These are phyloP conservation scores for Cetraspora pellucida DNA, from an alignment of 192 early-diverging fungal genomes.

Conservation along the genomic window DNA sequence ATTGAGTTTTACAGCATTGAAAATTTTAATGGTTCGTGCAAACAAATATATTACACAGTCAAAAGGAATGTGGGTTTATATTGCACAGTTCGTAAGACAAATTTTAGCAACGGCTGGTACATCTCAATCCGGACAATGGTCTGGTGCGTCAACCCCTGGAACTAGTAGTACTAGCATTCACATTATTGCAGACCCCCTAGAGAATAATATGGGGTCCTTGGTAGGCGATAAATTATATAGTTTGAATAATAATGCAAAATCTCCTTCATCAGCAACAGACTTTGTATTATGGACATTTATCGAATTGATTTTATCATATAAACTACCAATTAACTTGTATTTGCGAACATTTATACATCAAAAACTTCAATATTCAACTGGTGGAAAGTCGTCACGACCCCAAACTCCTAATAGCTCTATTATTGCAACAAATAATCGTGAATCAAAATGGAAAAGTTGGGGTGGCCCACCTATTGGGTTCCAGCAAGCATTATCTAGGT, in stretches of 20 bases:
- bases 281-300: conserved; percentile 57
- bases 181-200: neutral
- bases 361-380: conserved; percentile 7
- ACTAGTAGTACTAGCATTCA: conserved; percentile 30
- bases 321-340: conserved; percentile 43
- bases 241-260: conserved; percentile 3
- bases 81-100: conserved; percentile 48
- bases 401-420: neutral
- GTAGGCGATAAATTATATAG: conserved; percentile 8
- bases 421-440: neutral
- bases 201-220: conserved; percentile 11
- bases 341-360: conserved; percentile 34
- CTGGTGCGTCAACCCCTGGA: conserved; percentile 27
- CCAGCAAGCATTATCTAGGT: neutral
- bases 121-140: conserved; percentile 6
- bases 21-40: conserved; percentile 57
- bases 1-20: conserved; percentile 54
- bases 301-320: conserved; percentile 54
- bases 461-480: conserved; percentile 23
- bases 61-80: conserved; percentile 52
- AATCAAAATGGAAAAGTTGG: conserved; percentile 28
- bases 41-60: conserved; percentile 46
- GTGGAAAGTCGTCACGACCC: neutral
- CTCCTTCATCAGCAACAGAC: conserved; percentile 41
- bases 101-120: conserved; percentile 33